Percentiles rank a stretch among this genome's conserved stretches.
Conservation (phyloP, 2,329 filamentous ascomycete genomes). For the Zymoseptoria crescenta region DNA sequence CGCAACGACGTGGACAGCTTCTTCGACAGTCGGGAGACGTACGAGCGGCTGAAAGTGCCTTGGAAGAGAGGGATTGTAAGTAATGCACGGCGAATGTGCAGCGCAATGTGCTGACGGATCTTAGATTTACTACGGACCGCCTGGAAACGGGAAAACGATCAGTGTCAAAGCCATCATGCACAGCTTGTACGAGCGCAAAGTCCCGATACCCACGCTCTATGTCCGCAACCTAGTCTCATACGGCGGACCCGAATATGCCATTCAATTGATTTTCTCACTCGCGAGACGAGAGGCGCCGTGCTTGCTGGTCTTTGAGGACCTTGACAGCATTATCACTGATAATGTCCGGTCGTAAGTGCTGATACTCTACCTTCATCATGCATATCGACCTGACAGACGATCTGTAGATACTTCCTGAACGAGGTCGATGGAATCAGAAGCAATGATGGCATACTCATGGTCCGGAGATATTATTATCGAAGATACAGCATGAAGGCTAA, state of each 20-base stretch:
- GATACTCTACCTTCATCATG: background rate
- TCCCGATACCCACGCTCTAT: conserved; percentile 53
- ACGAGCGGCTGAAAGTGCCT: conserved; percentile 53
- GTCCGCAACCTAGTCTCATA: conserved; percentile 47
- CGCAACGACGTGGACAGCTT: conserved; percentile 58
- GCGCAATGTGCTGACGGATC: conserved; percentile 40
- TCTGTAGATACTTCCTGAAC: conserved; percentile 55
- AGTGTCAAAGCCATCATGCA: conserved; percentile 65
- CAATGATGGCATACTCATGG: conserved; percentile 65
- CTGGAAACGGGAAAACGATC: conserved; percentile 62
- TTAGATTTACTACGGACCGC: conserved; percentile 50
- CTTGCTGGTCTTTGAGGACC: conserved; percentile 64
- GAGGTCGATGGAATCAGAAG: conserved; percentile 62
- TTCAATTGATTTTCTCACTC: conserved; percentile 49
- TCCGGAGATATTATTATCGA: conserved; percentile 30
- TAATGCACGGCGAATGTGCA: conserved; percentile 52
- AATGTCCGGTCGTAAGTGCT: conserved; percentile 41
- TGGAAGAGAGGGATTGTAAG: conserved; percentile 68
- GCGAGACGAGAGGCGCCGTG: conserved; percentile 58
- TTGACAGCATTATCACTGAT: conserved; percentile 58
- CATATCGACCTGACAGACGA: background rate
- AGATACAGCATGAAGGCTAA: conserved; percentile 33
- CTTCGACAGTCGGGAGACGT: conserved; percentile 53
- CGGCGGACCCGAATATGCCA: conserved; percentile 49
- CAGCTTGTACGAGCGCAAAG: conserved; percentile 47